These are phyloP conservation scores for Larix sibirica DNA, from an alignment of 83 land plant genomes.

Conservation along the genomic window DNA sequence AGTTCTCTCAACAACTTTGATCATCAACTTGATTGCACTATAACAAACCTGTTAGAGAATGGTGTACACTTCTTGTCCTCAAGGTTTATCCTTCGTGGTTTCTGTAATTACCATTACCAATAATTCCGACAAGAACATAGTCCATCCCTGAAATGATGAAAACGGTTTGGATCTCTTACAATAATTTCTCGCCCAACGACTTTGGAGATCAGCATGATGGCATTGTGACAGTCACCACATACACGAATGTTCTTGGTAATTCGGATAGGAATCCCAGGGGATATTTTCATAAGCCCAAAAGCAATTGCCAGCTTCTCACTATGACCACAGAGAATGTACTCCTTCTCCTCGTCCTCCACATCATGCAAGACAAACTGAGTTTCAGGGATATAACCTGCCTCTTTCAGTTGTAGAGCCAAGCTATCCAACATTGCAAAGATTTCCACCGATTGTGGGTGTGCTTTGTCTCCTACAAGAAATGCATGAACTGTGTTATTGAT, in stretches of 20 bases:
- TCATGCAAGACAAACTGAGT: conserved; percentile 10
- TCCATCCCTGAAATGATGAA: conserved; percentile 11
- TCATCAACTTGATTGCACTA: too few relatives aligned
- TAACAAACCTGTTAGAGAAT: too few relatives aligned
- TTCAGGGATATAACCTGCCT: conserved; percentile 18
- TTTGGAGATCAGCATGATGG: conserved; percentile 7
- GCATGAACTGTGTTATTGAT: conserved; percentile 11
- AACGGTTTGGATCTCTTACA: conserved; percentile 18
- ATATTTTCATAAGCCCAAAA: conserved; percentile 12
- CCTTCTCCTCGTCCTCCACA: conserved; percentile 18
- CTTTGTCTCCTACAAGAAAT: conserved; percentile 11
- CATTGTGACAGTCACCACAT: conserved; percentile 18
- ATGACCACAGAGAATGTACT: conserved; percentile 10
- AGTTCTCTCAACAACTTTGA: too few relatives aligned
- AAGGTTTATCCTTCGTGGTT: too few relatives aligned
- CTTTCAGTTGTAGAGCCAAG: conserved; percentile 5
- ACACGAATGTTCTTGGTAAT: conserved; percentile 16
- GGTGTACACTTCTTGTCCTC: too few relatives aligned
- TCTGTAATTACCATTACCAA: background rate
- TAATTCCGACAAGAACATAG: conserved; percentile 15
- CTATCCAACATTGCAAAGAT: conserved; percentile 10
- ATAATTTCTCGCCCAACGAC: conserved; percentile 6
- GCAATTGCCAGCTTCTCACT: conserved; percentile 22
- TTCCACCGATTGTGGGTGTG: conserved; percentile 22
- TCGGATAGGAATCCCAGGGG: conserved; percentile 15